phyloP scores from a whole-genome alignment of 768 basidiomycete genomes.

The Chlorophyllum brunneum region DNA sequence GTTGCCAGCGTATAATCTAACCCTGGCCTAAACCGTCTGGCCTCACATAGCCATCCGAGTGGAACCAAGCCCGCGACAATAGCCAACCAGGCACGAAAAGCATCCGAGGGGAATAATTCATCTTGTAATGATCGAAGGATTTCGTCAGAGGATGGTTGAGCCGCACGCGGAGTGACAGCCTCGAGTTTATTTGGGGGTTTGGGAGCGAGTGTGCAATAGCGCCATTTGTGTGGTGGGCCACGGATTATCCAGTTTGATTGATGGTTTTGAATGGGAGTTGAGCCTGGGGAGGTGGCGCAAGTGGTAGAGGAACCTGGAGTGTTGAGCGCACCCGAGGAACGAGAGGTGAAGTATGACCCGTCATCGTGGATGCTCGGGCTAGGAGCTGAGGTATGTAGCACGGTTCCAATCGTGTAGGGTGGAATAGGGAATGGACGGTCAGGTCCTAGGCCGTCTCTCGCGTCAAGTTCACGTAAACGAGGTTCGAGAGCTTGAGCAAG shows the following conservation, averaged over 20 bases:
- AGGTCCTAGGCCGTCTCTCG: conserved; percentile 56
- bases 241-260: conserved; percentile 65
- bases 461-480: conserved; percentile 62
- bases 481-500: conserved; percentile 67
- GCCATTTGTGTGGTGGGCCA: conserved; percentile 94
- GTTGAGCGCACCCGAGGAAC: background rate
- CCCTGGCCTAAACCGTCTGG: conserved; percentile 86
- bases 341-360: background rate
- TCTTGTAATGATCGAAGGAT: conserved; percentile 69
- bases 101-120: conserved; percentile 69
- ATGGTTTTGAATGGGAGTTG: too few species aligned
- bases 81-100: conserved; percentile 91
- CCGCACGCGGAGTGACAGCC: conserved; percentile 49
- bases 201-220: conserved; percentile 70
- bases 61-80: conserved; percentile 71
- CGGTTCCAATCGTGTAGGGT: conserved; percentile 56
- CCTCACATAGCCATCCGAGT: conserved; percentile 68
- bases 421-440: conserved; percentile 55
- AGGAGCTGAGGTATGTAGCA: background rate
- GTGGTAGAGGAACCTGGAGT: background rate
- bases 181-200: conserved; percentile 28
- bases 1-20: conserved; percentile 94
- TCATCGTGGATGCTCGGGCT: background rate
- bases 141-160: conserved; percentile 49
- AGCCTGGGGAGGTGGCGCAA: conserved; percentile 14